Base-by-base conservation (phyloP, 495 filamentous ascomycete species). In the Thermothielavioides terrestris region DNA sequence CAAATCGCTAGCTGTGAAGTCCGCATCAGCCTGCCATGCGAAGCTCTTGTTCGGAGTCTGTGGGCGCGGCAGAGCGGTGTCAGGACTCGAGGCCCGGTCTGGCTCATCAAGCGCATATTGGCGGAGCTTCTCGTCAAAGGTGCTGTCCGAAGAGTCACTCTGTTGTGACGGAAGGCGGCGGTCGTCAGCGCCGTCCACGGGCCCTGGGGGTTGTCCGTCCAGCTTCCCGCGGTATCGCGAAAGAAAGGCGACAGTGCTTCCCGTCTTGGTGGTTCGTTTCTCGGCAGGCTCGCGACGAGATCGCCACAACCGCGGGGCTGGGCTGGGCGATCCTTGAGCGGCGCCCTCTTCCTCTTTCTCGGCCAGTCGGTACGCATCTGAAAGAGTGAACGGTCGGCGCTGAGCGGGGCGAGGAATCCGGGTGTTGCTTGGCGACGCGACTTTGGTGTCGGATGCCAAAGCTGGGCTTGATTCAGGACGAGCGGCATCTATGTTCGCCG, bases 1-100 rank as follows among this genome's bases (percentile, higher is more conserved):
- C 26, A 84, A 49, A 38, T 81, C 80, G 18, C 69, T 71, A 22
- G 72, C 77, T n/a, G 82, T 84, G 50, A 88, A 83, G 31, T 86
- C 82, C 6, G 75, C 68, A 38, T 77, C 75, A 15, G 74, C 57
- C 35, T 84, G 71, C 78, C 76, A 81, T 22, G 76, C 72, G 18
- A 66, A 71, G 51, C 69, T 70, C 51, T 72, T 78, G 67, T 60
- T 49, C 2, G 74, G 65, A 18, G 77, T 75, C 11, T 61, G 53
- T 20, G 64, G 52, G n/a, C 53, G 49, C 2, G 55, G 57, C 25
- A 60, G 63, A 7, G 56, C 54, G 30, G 67, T 57, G n/a, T 54
- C 54, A n/a, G 70, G 73, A 35, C 17, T 5, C 9, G 26, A 17
- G 7, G 17, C 62, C n/a, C 26, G 12, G 11, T 37, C 28, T 18